These are phyloP conservation scores for Vitis hybrid DNA, from an alignment of 177 flowering plant genomes.

Conservation along the genomic window DNA sequence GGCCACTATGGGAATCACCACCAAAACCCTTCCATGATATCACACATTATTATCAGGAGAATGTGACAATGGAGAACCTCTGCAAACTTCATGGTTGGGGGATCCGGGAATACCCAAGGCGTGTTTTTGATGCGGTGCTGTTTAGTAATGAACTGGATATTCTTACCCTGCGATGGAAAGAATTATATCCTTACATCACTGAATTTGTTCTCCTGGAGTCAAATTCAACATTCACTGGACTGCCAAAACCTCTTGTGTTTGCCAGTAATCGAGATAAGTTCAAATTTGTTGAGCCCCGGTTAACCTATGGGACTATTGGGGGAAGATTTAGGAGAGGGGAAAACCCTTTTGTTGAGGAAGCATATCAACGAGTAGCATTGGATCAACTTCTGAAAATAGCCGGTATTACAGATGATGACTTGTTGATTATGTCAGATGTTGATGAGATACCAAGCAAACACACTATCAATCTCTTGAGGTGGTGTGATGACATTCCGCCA, in stretches of 20 bases:
- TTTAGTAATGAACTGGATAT: constrained; percentile 62
- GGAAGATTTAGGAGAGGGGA: constrained; percentile 51
- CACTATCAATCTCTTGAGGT: constrained; percentile 56
- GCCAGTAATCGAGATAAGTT: constrained; percentile 34
- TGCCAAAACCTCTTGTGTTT: constrained; percentile 43
- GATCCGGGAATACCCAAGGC: constrained; percentile 52
- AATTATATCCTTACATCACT: constrained; percentile 42
- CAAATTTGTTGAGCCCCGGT: constrained; percentile 47
- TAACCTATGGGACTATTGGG: constrained; percentile 54
- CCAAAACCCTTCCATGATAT: constrained; percentile 51
- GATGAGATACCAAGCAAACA: constrained; percentile 66
- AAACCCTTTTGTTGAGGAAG: constrained; percentile 65
- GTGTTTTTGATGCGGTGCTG: constrained; percentile 63
- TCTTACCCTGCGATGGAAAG: constrained; percentile 51
- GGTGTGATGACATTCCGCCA: constrained; percentile 56
- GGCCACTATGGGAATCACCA: constrained; percentile 63
- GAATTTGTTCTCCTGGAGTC: constrained; percentile 64
- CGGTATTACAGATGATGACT: constrained; percentile 54
- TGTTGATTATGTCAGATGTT: constrained; percentile 63
- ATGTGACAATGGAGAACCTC: constrained; percentile 58
- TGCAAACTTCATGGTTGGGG: constrained; percentile 66
- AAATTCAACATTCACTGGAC: constrained; percentile 61
- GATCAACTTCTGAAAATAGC: constrained; percentile 54
- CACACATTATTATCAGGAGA: constrained; percentile 61
- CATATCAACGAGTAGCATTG: constrained; percentile 52